Conservation (phyloP, 139 green algal genomes). For the Chlorella ohadii region DNA sequence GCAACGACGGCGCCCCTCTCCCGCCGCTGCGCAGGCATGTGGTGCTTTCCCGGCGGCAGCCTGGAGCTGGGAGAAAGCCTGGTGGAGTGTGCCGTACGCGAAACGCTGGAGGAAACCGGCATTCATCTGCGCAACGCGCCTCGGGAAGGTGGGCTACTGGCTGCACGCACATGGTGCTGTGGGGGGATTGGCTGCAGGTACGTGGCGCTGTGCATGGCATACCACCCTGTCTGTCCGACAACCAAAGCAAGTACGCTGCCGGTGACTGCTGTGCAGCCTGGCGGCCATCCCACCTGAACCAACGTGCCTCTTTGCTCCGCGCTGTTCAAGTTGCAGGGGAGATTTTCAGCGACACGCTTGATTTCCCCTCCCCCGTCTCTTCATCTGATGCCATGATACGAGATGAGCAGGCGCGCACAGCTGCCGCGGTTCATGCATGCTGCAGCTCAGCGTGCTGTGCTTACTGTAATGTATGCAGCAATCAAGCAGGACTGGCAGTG, state of each 20-base stretch:
- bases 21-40: constrained; percentile 5
- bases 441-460: too few species aligned
- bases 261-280: background rate
- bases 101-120: constrained; percentile 67
- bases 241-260: too few species aligned
- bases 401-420: background rate
- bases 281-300: background rate
- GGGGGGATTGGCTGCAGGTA: too few species aligned
- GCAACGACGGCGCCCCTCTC: too few species aligned
- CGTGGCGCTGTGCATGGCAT: too few species aligned
- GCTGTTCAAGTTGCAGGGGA: constrained; percentile 1
- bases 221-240: too few species aligned
- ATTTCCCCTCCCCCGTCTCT: constrained; percentile 58
- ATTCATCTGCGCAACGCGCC: constrained; percentile 38
- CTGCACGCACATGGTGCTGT: too few species aligned
- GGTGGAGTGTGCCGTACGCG: constrained; percentile 59
- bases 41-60: constrained; percentile 43
- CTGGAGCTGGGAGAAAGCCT: constrained; percentile 62
- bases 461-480: too few species aligned
- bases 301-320: too few species aligned
- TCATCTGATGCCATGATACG: constrained; percentile 58
- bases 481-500: too few species aligned
- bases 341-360: constrained; percentile 39
- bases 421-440: too few species aligned
- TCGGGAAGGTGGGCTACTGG: background rate